These are phyloP conservation scores for Yamadazyma kitorensis DNA, from an alignment of 805 yeast genomes.

Conservation along the genomic window DNA sequence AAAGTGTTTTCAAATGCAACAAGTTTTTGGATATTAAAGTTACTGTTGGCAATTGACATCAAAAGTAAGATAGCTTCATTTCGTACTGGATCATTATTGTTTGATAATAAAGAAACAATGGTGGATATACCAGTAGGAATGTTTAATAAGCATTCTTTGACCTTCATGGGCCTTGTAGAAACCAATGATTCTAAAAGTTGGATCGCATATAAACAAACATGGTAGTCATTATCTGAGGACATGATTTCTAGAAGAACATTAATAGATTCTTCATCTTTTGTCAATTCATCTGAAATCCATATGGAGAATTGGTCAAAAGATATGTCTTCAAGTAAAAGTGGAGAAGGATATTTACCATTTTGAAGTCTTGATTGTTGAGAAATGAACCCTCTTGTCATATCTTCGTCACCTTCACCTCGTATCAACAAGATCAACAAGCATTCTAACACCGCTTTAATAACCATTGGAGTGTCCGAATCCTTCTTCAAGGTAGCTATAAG, in stretches of 20 bases:
- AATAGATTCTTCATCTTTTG: conserved; percentile 46
- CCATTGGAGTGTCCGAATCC: conserved; percentile 67
- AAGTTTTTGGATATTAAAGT: conserved; percentile 82
- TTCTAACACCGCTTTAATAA: conserved; percentile 78
- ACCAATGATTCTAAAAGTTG: conserved; percentile 84
- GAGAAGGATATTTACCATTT: conserved; percentile 79
- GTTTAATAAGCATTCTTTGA: conserved; percentile 69
- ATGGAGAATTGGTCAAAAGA: conserved; percentile 80
- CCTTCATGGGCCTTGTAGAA: conserved; percentile 67
- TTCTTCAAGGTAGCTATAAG: conserved; percentile 61
- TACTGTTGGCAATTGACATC: conserved; percentile 76
- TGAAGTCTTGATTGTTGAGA: conserved; percentile 70
- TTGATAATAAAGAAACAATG: conserved; percentile 53
- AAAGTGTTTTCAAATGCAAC: conserved; percentile 95
- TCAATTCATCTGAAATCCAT: conserved; percentile 93
- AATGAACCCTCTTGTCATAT: conserved; percentile 66
- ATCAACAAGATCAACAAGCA: conserved; percentile 80
- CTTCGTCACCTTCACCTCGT: conserved; percentile 61
- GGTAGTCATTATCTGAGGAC: conserved; percentile 60
- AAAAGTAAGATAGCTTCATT: conserved; percentile 84
- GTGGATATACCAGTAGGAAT: conserved; percentile 80
- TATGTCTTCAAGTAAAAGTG: conserved; percentile 54
- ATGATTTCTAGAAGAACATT: conserved; percentile 40
- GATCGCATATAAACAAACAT: conserved; percentile 72
- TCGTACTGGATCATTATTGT: conserved; percentile 72